These are phyloP conservation scores for Penstemon newberryi DNA, from an alignment of 257 asterid species.

Conservation along the genomic window DNA sequence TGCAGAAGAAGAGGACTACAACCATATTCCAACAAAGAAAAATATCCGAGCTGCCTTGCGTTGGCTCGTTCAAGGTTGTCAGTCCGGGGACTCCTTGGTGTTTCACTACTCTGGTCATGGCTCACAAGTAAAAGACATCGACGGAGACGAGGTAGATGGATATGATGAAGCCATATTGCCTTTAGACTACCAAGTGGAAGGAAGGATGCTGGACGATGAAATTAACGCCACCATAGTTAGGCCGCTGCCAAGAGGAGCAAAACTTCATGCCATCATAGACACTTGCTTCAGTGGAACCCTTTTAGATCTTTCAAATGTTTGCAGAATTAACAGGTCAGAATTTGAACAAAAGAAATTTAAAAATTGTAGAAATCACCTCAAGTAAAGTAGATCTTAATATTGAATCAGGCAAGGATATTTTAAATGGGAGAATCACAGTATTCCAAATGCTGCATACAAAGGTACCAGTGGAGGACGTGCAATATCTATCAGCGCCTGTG, in stretches of 20 bases:
- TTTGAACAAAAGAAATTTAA: slow-evolving; percentile 2
- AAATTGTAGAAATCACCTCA: background rate
- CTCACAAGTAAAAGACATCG: slow-evolving; percentile 54
- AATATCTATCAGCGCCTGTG: slow-evolving; percentile 79
- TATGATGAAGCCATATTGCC: slow-evolving; percentile 74
- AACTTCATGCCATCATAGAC: slow-evolving; percentile 80
- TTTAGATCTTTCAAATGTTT: slow-evolving; percentile 61
- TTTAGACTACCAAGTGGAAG: slow-evolving; percentile 68
- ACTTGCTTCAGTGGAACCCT: slow-evolving; percentile 86
- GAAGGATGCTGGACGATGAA: slow-evolving; percentile 82
- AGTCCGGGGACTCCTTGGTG: slow-evolving; percentile 77
- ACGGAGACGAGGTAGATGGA: slow-evolving; percentile 85
- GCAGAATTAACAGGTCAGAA: slow-evolving; percentile 64
- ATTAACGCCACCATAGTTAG: slow-evolving; percentile 68
- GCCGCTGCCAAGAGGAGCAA: slow-evolving; percentile 74
- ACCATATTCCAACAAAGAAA: slow-evolving; percentile 59
- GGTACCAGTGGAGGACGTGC: slow-evolving; percentile 83
- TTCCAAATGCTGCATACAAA: slow-evolving; percentile 35
- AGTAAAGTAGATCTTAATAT: slow-evolving; percentile 19
- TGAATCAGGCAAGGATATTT: slow-evolving; percentile 57
- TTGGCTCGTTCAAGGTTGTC: slow-evolving; percentile 78
- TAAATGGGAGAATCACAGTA: slow-evolving; percentile 69
- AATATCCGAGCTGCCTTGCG: slow-evolving; percentile 62
- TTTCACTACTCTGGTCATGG: slow-evolving; percentile 88
- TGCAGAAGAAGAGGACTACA: slow-evolving; percentile 62